Evolutionary conservation across 371 early-diverging fungal species (phyloP), one percentile per base, ranked within the genome.

Genomic region (Coemansia linderi): DNA sequence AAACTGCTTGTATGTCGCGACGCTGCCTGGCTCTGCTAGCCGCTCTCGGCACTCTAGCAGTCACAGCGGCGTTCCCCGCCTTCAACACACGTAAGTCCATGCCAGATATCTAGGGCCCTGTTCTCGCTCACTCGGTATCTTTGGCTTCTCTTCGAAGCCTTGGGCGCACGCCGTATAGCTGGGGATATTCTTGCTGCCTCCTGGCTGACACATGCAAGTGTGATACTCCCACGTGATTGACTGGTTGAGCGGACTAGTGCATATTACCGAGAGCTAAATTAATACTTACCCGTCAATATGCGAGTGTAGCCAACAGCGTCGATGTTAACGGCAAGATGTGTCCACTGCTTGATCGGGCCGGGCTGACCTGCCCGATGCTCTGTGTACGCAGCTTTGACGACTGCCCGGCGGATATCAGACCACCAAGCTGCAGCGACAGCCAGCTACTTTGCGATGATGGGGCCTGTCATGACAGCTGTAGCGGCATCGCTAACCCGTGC

Each of bases 371-470:
- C 44, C 82, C 82, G 1, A 57, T 52, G 0, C 68, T 81, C 19
- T 81, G 81, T 19, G 81, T 79, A 12, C 68, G 61, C 29, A 56
- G 54, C 38, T 59, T 69, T 22, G 43, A 57, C 58, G 54, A 73
- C 61, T 82, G 83, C 22, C 83, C 83, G 0, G 40, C 54, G 1
- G 63, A 60, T 0, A 24, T 82, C 31, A 31, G 46, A 10, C 60
- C 78, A 13, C 39, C 68, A 4, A 29, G 22, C 2, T 82, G 80
- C 39, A 22, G 62, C 4, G 27, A 19, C 3, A 50, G 38, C 43
- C 61, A 79, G 67, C 63, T 61, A 41, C 69, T 81, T 44, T 82
- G 83, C 61, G 73, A 70, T 24, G 83, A 82, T 63, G 83, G 83
- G 41, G 41, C 58, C 19, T 82, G 83, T 44, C 75, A 81, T 13